phyloP scores from a whole-genome alignment of 495 filamentous ascomycete genomes.

The Annulohypoxylon nitens region DNA sequence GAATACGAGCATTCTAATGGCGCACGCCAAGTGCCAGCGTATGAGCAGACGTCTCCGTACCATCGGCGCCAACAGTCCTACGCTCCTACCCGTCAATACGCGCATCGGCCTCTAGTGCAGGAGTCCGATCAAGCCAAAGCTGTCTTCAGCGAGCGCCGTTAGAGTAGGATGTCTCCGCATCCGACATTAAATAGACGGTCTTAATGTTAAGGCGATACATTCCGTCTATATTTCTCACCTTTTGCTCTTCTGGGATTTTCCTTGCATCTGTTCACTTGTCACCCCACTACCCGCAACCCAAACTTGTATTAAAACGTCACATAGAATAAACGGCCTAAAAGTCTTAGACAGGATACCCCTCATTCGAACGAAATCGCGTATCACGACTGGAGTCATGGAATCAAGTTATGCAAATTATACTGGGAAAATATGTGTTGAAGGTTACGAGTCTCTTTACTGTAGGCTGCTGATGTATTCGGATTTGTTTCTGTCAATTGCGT shows the following conservation, averaged over 20 bases:
- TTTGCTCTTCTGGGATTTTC: neutral
- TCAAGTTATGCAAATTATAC: neutral
- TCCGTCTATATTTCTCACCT: neutral
- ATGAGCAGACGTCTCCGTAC: constrained; percentile 18
- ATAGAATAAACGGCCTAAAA: constrained; percentile 19
- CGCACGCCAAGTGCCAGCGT: neutral
- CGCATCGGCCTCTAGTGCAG: constrained; percentile 8
- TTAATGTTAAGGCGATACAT: neutral
- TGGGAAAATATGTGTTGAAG: neutral
- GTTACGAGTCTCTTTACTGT: neutral
- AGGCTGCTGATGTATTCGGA: constrained; percentile 4
- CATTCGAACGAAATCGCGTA: constrained; percentile 5
- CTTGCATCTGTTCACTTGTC: neutral
- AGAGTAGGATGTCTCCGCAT: neutral
- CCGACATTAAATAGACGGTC: neutral
- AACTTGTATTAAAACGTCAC: constrained; percentile 12
- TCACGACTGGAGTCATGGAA: constrained; percentile 6
- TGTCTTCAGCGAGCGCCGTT: constrained; percentile 35
- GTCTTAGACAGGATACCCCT: constrained; percentile 34
- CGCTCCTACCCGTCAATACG: constrained; percentile 14
- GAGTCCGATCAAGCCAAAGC: constrained; percentile 30
- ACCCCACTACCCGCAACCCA: neutral
- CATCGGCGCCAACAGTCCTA: constrained; percentile 34
- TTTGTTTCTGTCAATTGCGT: neutral
- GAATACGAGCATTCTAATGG: constrained; percentile 19